Evolutionary conservation across 371 early-diverging fungal species (phyloP).

Genomic region (Actinomucor elegans): DNA sequence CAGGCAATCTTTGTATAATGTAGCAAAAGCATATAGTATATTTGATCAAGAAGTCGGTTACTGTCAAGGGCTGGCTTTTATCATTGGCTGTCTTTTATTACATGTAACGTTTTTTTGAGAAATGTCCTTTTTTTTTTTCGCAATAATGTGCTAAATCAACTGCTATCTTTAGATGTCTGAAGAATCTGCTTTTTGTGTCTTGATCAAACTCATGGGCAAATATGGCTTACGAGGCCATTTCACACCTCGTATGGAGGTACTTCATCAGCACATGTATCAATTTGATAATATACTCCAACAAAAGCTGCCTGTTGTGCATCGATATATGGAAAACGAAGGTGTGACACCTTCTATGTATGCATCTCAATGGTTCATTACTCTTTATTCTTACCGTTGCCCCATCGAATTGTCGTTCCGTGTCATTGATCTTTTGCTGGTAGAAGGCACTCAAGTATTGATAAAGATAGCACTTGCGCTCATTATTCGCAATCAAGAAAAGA

Average conservation of each 20-base stretch:
- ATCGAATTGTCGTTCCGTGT: slow-evolving; percentile 81
- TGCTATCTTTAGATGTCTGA: slow-evolving; percentile 67
- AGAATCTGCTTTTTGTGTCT: slow-evolving; percentile 86
- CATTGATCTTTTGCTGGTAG: slow-evolving; percentile 87
- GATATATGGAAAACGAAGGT: slow-evolving; percentile 74
- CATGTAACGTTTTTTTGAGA: slow-evolving; percentile 53
- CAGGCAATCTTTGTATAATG: slow-evolving; percentile 77
- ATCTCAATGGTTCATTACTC: slow-evolving; percentile 82
- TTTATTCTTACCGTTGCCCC: slow-evolving; percentile 85
- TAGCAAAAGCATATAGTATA: slow-evolving; percentile 88
- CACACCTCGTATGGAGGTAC: slow-evolving; percentile 79
- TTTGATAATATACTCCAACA: slow-evolving; percentile 84
- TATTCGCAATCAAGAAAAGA: slow-evolving; percentile 70
- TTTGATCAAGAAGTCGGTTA: slow-evolving; percentile 94
- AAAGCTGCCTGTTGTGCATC: slow-evolving; percentile 64
- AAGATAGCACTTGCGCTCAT: slow-evolving; percentile 86
- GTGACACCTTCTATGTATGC: slow-evolving; percentile 79
- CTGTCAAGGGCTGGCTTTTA: slow-evolving; percentile 92
- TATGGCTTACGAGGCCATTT: slow-evolving; percentile 84
- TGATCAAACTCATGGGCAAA: slow-evolving; percentile 72
- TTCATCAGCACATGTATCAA: slow-evolving; percentile 83
- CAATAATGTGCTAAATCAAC: not conserved
- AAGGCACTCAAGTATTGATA: slow-evolving; percentile 85
- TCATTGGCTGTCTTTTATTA: slow-evolving; percentile 85
- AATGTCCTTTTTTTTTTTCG: no score